Evolutionary conservation across 352 stramenopile species (phyloP).

Genomic region (Pythium coloratum): DNA sequence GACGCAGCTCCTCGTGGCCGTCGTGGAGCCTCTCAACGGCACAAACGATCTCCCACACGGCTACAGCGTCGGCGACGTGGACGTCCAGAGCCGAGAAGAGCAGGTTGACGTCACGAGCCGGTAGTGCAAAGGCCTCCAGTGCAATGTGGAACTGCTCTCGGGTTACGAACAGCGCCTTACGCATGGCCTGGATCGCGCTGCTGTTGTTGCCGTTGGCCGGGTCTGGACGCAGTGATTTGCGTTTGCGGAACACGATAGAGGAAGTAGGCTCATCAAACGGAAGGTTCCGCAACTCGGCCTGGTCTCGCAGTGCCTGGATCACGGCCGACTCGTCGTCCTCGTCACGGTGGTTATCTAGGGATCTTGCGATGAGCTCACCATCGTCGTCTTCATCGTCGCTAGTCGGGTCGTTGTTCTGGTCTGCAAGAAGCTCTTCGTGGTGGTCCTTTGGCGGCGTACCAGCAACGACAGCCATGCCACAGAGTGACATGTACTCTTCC

Average conservation of each 20-base stretch:
- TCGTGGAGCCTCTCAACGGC: constrained; percentile 47
- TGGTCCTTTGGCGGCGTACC: not conserved
- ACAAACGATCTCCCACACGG: constrained; percentile 49
- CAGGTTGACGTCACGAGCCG: constrained; percentile 50
- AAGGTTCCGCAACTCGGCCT: constrained; percentile 21
- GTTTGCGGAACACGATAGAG: constrained; percentile 18
- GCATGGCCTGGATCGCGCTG: constrained; percentile 31
- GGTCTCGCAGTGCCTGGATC: constrained; percentile 16
- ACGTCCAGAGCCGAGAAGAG: constrained; percentile 63
- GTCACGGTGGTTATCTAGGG: constrained; percentile 5
- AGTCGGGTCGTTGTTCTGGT: not conserved
- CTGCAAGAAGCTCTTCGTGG: constrained; percentile 7
- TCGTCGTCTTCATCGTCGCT: constrained; percentile 13
- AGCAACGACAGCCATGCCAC: constrained; percentile 35
- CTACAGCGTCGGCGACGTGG: constrained; percentile 46
- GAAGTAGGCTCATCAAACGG: constrained; percentile 20
- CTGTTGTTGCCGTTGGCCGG: constrained; percentile 26
- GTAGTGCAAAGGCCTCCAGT: constrained; percentile 51
- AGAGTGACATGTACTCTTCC: constrained; percentile 70
- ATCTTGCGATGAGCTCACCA: not conserved
- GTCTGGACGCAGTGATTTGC: constrained; percentile 22
- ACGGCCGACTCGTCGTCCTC: constrained; percentile 11
- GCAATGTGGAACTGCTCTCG: constrained; percentile 61
- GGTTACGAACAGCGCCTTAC: constrained; percentile 41
- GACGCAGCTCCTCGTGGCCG: constrained; percentile 43